Evolutionary conservation across 345 rosid species (phyloP), one percentile per base, ranked within the genome.

Genomic region (Lepidium africanum): DNA sequence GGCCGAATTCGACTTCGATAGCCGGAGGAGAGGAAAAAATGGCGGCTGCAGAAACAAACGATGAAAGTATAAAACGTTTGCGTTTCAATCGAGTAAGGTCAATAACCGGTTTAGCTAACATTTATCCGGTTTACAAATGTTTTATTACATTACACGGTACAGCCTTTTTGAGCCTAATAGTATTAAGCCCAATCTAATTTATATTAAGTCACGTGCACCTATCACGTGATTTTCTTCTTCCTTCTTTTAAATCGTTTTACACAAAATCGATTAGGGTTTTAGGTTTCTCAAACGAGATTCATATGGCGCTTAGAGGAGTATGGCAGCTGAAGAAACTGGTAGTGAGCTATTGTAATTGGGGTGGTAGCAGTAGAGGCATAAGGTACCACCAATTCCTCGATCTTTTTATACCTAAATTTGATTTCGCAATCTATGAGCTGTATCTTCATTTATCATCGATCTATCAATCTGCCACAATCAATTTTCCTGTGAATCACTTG

Each of bases 281-380:
- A 27, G 32, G 69, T 37, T 14, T 5, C 46, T 35, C 25, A 12
- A 2, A 47, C 60, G 17, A 55, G 37, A 33, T 48, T 37, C 69
- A 70, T 82, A 90, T 93, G 99, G 87, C 99, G 13, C 62, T 78
- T 35, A 80, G 90, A 83, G 97, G 96, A 33, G 84, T 77, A 5
- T 93, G 98, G 98, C 97, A 93, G 77, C 97, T 90, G 23, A 72
- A 84, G 72, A 93, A 82, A 79, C 81, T 93, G 65, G 73, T 89
- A 2, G 96, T 89, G 15, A 89, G 97, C 84, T 89, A 81, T 57
- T 80, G 88, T 69, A 84, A 89, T 47, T 87, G 96, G 99, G 97
- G 99, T 59, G 99, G 96, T 15, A 94, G 97, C 72, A 88, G 99
- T 52, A 80, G 90, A 52, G 96, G 97, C 53, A 86, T 88, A 74